Evolutionary conservation across 331 rosid species (phyloP).

Genomic region (Rosa hybrid): DNA sequence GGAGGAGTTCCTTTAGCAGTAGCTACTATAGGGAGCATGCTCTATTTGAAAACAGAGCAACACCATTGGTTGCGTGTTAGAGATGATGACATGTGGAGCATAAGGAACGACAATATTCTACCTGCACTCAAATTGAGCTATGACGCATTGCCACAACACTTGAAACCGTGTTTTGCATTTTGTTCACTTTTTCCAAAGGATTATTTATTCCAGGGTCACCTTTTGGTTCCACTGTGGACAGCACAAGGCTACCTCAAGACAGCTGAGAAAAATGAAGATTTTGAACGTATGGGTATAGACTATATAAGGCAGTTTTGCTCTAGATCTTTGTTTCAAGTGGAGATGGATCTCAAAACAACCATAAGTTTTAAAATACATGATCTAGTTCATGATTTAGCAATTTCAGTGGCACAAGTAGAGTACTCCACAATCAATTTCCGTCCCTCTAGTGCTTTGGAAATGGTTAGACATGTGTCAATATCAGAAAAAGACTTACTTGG

Average conservation of each 20-base stretch:
- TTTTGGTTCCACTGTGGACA: neutral
- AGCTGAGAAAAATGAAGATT: slow-evolving; percentile 2
- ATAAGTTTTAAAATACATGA: neutral
- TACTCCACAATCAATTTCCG: too few relatives aligned
- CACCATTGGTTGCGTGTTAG: too few relatives aligned
- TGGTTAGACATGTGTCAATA: neutral
- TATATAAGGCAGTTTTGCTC: slow-evolving; percentile 17
- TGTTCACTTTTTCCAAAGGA: neutral
- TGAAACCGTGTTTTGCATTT: slow-evolving; percentile 8
- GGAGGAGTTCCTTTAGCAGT: too few relatives aligned
- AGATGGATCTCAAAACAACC: fast-evolving
- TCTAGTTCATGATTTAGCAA: neutral
- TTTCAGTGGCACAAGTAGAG: neutral
- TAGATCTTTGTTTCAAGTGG: slow-evolving; percentile 41
- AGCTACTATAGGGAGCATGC: too few relatives aligned
- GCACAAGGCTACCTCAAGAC: slow-evolving; percentile 29
- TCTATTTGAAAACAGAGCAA: too few relatives aligned
- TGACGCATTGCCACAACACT: too few relatives aligned
- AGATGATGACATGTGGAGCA: too few relatives aligned
- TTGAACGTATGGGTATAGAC: slow-evolving; percentile 2
- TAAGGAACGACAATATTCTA: too few relatives aligned
- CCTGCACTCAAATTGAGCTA: too few relatives aligned
- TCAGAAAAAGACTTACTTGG: neutral
- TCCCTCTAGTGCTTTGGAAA: too few relatives aligned
- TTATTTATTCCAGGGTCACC: neutral